Conservation (phyloP, 495 filamentous ascomycete genomes). For the Daldinia decipiens region DNA sequence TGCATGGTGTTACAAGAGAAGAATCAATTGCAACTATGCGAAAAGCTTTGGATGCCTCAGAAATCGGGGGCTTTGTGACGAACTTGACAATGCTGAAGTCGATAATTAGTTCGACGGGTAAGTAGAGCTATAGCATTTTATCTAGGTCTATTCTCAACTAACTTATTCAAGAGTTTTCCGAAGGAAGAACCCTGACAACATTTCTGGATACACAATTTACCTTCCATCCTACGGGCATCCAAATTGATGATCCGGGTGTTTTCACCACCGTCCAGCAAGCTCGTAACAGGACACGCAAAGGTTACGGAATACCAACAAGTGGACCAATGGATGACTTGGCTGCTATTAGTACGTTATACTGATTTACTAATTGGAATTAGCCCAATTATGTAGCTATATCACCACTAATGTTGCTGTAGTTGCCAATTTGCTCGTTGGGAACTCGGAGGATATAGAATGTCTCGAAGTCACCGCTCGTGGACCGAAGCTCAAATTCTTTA, state of each 20-base stretch:
- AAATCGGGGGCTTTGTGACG: constrained; percentile 65
- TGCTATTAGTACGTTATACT: constrained; percentile 12
- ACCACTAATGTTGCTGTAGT: constrained; percentile 51
- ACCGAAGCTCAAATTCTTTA: constrained; percentile 66
- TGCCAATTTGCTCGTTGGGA: constrained; percentile 69
- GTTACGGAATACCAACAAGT: constrained; percentile 60
- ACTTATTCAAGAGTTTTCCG: constrained; percentile 11
- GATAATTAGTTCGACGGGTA: constrained; percentile 52
- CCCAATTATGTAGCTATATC: not conserved
- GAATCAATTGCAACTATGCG: constrained; percentile 58
- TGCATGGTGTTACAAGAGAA: constrained; percentile 55
- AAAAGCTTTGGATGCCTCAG: constrained; percentile 52
- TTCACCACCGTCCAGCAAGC: constrained; percentile 70
- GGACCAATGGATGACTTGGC: constrained; percentile 68
- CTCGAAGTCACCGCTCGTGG: constrained; percentile 69
- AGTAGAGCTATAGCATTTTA: not conserved
- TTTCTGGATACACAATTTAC: constrained; percentile 53
- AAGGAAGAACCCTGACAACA: constrained; percentile 34
- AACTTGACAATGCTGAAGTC: constrained; percentile 65
- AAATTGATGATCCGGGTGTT: constrained; percentile 65
- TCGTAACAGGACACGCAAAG: constrained; percentile 64
- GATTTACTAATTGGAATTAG: not conserved
- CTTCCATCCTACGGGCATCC: constrained; percentile 61
- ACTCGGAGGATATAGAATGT: constrained; percentile 59
- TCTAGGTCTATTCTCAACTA: not conserved